Percentiles rank a stretch among this genome's conserved stretches.
Evolutionary conservation across 1,139 yeast genomes (phyloP).

Genomic region (Taphrina flavorubra): DNA sequence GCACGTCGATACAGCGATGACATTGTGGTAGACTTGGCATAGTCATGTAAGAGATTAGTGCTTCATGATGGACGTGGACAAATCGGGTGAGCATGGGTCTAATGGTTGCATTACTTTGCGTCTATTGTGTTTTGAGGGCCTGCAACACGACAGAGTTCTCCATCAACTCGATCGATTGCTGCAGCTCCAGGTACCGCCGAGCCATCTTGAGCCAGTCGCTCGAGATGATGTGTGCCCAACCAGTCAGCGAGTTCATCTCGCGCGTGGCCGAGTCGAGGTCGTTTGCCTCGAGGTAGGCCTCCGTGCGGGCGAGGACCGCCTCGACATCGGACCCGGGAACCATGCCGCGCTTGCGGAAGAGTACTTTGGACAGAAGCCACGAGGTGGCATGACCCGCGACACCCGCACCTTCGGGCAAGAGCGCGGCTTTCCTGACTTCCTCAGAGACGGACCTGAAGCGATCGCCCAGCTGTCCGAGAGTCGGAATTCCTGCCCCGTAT

Average conservation of each 20-base stretch:
- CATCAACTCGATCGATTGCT: slow-evolving; percentile 42
- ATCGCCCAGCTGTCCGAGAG: slow-evolving; percentile 60
- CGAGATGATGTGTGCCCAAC: slow-evolving; percentile 90
- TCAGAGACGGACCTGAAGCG: slow-evolving; percentile 83
- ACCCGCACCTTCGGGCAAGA: slow-evolving; percentile 94
- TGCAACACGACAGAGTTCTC: slow-evolving; percentile 31
- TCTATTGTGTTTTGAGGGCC: slow-evolving; percentile 32
- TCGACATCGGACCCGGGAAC: slow-evolving; percentile 86
- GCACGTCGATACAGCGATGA: too few relatives aligned
- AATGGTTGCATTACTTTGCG: background rate
- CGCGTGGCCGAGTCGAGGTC: slow-evolving; percentile 87
- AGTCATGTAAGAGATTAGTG: too few relatives aligned
- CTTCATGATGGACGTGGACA: too few relatives aligned
- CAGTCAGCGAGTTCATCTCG: slow-evolving; percentile 86
- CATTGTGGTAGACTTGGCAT: too few relatives aligned
- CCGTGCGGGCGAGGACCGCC: slow-evolving; percentile 84
- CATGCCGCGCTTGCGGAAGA: slow-evolving; percentile 67
- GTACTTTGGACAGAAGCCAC: slow-evolving; percentile 71
- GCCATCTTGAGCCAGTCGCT: slow-evolving; percentile 86
- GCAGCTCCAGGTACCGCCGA: slow-evolving; percentile 42
- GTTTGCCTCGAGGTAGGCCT: slow-evolving; percentile 74
- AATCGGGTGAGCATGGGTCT: background rate
- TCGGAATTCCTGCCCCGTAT: slow-evolving; percentile 63
- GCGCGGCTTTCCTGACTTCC: slow-evolving; percentile 84
- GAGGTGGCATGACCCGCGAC: slow-evolving; percentile 89